Conservation (phyloP, 148 eudicot genomes). For the Talinum fruticosum region DNA sequence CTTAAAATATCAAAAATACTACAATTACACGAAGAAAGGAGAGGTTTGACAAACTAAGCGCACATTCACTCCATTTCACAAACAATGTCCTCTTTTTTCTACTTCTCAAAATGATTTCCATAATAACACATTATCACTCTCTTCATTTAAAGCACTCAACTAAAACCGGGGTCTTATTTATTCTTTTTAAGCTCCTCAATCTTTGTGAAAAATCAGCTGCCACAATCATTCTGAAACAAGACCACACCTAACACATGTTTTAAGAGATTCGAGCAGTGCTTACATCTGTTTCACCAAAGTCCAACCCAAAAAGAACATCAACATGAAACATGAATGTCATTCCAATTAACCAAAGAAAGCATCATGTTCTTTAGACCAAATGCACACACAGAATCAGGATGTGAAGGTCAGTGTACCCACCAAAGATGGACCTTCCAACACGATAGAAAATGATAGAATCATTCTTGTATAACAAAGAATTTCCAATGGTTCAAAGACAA, state of each 20-base stretch:
- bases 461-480: background rate
- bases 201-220: background rate
- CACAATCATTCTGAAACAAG: background rate
- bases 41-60: background rate
- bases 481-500: background rate
- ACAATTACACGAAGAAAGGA: background rate
- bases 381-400: background rate
- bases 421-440: background rate
- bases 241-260: too few species aligned
- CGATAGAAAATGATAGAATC: background rate
- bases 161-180: background rate
- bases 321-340: background rate
- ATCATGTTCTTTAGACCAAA: background rate
- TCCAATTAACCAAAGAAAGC: background rate
- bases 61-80: background rate
- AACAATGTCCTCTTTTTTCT: background rate
- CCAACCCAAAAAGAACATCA: background rate
- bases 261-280: too few species aligned
- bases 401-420: background rate
- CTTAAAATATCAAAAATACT: background rate
- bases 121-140: background rate
- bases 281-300: too few species aligned
- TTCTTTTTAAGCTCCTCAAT: background rate
- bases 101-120: background rate
- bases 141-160: background rate